Base-by-base conservation (phyloP, 225 moss, liverwort and hornwort species). In the Takakia lepidozioides region DNA sequence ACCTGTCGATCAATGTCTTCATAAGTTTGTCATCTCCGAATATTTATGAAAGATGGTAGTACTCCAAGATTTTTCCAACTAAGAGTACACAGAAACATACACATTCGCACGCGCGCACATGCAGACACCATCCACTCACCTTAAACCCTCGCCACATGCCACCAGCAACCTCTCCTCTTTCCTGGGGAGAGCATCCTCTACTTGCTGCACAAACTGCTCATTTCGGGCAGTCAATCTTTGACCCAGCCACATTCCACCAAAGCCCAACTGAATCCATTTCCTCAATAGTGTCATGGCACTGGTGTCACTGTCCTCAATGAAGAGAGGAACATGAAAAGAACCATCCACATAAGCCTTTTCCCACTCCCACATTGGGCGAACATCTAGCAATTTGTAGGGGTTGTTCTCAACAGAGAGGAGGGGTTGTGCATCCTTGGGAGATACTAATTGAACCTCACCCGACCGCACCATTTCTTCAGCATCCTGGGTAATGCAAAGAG, bases 221-320 rank as follows among this genome's bases (percentile, higher is more conserved):
- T 83, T 92, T 51, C 54, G 74, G 3, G 65, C 75, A 2, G 88
- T 92, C 39, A 92, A 67, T 29, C 67, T 74, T 46, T 75, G 80
- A 22, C 92, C 88, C 42, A 83, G 62, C 92, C 92, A 92, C 66
- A 84, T 82, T 57, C 92, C 88, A 20, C 92, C 92, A 28, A 77
- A 84, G 21, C 92, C 92, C 46, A 85, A 65, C 32, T 82, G 80
- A 14, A 92, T 85, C 43, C 76, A 76, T 60, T 82, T 88, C 56
- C 80, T 92, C 50, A 92, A n/a, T 27, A 85, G 28, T 13, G 85
- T 87, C 46, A 85, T 8, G 11, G 44, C 49, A 45, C 83, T 84
- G 6, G 77, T 73, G 39, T 70, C 62, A 49, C 62, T 57, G 39
- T 88, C 85, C 63, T 84, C 87, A 5, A 92, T 59, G 26, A 85